Conservation (phyloP, 805 yeast species). For the Schwanniomyces sp. region DNA sequence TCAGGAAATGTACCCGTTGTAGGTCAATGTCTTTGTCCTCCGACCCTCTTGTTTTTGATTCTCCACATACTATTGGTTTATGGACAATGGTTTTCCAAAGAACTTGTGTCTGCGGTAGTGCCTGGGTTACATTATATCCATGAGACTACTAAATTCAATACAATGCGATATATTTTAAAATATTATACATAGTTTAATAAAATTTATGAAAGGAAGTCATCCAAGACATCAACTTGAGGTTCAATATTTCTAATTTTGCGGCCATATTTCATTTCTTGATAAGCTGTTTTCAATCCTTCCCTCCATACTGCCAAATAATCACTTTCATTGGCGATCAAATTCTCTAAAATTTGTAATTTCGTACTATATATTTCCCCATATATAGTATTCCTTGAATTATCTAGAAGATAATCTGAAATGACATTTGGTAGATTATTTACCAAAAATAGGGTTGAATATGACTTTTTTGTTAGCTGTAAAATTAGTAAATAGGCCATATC, state of each 20-base stretch:
- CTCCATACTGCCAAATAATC: constrained; percentile 21
- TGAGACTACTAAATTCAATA: neutral
- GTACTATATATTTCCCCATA: constrained; percentile 24
- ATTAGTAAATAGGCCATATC: constrained; percentile 23
- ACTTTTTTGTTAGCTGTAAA: constrained; percentile 15
- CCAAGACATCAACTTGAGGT: constrained; percentile 24
- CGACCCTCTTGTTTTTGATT: constrained; percentile 39
- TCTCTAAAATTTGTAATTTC: constrained; percentile 21
- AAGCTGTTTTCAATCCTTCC: constrained; percentile 14
- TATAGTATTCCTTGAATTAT: constrained; percentile 10
- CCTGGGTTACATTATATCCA: constrained; percentile 48
- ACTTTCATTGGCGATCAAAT: constrained; percentile 14
- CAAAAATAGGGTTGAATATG: constrained; percentile 18
- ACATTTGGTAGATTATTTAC: constrained; percentile 23
- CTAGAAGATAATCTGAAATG: constrained; percentile 19
- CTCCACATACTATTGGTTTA: constrained; percentile 28
- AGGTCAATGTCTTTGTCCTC: constrained; percentile 40
- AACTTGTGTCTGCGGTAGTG: constrained; percentile 76
- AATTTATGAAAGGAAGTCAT: constrained; percentile 11
- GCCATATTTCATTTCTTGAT: constrained; percentile 24
- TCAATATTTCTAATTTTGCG: constrained; percentile 13
- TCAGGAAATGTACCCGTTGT: constrained; percentile 43
- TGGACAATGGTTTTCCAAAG: constrained; percentile 72
- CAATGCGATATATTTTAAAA: neutral
- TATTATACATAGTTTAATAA: neutral